Base-by-base conservation (phyloP, 805 yeast genomes). In the Saitoella complicata region DNA sequence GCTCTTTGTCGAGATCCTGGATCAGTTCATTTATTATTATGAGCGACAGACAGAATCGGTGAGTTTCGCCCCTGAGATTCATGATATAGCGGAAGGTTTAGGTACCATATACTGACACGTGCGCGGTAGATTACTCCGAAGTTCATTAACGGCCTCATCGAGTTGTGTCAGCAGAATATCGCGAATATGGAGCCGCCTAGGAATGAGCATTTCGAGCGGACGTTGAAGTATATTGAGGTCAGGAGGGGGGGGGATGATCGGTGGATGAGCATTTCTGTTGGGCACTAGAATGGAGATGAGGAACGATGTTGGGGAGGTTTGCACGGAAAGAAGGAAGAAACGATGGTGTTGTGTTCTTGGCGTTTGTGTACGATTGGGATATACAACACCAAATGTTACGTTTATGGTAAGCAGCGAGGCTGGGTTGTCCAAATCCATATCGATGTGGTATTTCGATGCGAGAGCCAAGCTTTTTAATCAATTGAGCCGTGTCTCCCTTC, bases 1-100 rank as follows among this genome's bases (percentile, higher is more conserved):
- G 61, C 67, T 91, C 45, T 87, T 88, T 65, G 78, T 88, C 39
- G 97, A 91, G 63, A 85, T 91, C 13, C 67, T 91, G 51, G 84
- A 85, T 64, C 73, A 85, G 50, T 85, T 94, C 50, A 62, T 88
- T 35, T 84, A 86, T 56, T 91, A 80, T 61, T 80, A 81, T 59
- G 79, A 82, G 45, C 87, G 80, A 53, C 94, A 91, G 3, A 80
- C 78, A 52, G 72, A 71, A 41, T 64, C 32, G 76, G 88, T 32
- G 80, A 81, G 38, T 68, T 77, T 33, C 9, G 9, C 36, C 36
- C n/a, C 36, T n/a, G n/a, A n/a, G n/a, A 33, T 9, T 2, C n/a
- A 33, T 9, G 9, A n/a, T n/a, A 33, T 33, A 9, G 9, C 36
- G 21, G 21, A 21, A 33, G n/a, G 9, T 9, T 33, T 33, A n/a